Conservation (phyloP, 768 basidiomycete genomes). For the Candolleomyces efflorescens region DNA sequence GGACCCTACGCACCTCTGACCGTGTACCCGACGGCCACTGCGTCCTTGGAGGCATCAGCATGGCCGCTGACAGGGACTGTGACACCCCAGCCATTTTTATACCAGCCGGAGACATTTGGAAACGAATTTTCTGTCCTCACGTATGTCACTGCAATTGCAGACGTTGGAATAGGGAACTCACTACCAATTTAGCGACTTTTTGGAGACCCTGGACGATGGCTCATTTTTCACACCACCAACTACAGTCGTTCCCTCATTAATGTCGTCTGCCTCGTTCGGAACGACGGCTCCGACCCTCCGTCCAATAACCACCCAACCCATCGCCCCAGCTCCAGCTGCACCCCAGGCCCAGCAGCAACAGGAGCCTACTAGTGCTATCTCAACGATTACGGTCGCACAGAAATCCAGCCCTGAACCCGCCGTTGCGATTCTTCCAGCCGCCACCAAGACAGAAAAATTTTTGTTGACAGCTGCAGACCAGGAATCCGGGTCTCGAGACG, state of each 20-base stretch:
- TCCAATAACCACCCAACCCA: not conserved
- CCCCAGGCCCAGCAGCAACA: not conserved
- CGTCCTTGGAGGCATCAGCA: constrained; percentile 33
- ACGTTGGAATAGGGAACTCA: not conserved
- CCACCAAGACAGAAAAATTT: constrained; percentile 83
- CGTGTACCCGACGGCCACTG: constrained; percentile 28
- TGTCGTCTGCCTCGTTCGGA: constrained; percentile 36
- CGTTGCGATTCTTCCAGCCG: constrained; percentile 59
- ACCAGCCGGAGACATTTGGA: constrained; percentile 70
- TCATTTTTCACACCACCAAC: constrained; percentile 70
- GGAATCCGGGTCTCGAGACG: constrained; percentile 84
- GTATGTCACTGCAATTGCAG: constrained; percentile 33
- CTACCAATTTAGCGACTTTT: constrained; percentile 62
- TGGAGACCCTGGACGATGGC: constrained; percentile 83
- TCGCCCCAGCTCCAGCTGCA: not conserved
- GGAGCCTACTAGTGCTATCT: constrained; percentile 5
- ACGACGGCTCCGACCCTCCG: constrained; percentile 6
- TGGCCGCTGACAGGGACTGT: constrained; percentile 51
- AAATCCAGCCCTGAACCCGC: constrained; percentile 31
- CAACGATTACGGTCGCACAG: constrained; percentile 12
- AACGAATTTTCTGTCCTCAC: constrained; percentile 82
- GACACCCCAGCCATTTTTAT: constrained; percentile 49
- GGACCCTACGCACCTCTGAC: constrained; percentile 42
- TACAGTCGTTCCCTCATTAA: constrained; percentile 42
- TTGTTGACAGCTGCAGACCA: constrained; percentile 94